These are phyloP conservation scores for Rhynchospora tenuis DNA, from an alignment of 176 grass and related monocot genomes.

Conservation along the genomic window DNA sequence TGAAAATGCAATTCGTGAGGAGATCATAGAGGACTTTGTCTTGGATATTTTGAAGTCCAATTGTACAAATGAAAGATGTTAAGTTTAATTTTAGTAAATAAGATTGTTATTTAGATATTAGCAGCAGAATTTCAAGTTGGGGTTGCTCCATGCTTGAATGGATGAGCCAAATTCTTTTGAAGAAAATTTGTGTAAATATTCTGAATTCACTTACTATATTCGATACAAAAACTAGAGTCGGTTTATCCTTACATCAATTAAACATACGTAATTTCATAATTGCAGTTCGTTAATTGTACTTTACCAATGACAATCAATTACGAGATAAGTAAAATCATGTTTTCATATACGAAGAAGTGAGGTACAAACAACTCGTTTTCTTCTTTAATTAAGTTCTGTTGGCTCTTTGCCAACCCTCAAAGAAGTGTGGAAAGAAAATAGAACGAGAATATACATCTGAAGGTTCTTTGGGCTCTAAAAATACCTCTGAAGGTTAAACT, in stretches of 20 bases:
- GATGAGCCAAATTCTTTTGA: not conserved
- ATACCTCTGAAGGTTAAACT: too few relatives aligned
- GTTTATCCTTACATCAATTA: not conserved
- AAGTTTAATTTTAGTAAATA: slow-evolving; percentile 16
- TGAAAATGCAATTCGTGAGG: slow-evolving; percentile 18
- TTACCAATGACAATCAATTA: not conserved
- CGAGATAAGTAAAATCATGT: not conserved
- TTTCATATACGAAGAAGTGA: not conserved
- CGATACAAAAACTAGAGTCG: not conserved
- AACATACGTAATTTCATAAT: not conserved
- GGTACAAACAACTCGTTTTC: too few relatives aligned
- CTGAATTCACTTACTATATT: not conserved
- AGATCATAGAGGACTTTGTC: slow-evolving; percentile 11
- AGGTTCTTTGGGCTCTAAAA: too few relatives aligned
- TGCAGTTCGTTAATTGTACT: not conserved
- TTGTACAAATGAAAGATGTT: slow-evolving; percentile 1
- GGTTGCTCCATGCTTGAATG: not conserved
- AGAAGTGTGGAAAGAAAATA: too few relatives aligned
- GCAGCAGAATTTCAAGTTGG: not conserved
- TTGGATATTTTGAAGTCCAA: not conserved
- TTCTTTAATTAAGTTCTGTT: too few relatives aligned
- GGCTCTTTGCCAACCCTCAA: too few relatives aligned
- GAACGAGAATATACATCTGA: too few relatives aligned
- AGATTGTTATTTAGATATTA: not conserved
- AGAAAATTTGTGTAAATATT: not conserved